Evolutionary conservation across 306 rosid species (phyloP).

Genomic region (Malus sieversii): DNA sequence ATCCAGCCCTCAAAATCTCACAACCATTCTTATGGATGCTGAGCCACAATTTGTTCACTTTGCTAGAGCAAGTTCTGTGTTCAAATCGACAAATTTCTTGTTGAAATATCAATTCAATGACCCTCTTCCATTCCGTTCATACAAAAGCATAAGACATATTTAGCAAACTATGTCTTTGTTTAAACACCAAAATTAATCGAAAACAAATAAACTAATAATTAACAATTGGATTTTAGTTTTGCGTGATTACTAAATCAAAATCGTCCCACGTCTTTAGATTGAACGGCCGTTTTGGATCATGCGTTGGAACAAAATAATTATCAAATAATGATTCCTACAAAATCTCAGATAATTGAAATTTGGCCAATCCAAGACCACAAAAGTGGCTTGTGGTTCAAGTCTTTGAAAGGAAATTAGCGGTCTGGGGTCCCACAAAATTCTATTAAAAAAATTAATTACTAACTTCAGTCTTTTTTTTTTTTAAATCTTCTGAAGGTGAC

Average conservation of each 20-base stretch:
- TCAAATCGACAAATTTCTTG: too few species aligned
- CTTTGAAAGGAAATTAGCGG: background rate
- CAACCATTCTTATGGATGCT: background rate
- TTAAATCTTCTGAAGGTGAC: background rate
- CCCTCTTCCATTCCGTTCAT: too few species aligned
- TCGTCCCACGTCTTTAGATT: background rate
- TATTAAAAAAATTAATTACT: too few species aligned
- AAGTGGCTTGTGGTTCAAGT: background rate
- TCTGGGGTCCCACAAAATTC: background rate
- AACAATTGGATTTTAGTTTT: background rate
- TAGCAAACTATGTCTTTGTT: background rate
- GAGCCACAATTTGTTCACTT: too few species aligned
- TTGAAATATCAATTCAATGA: too few species aligned
- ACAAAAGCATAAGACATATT: background rate
- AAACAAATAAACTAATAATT: background rate
- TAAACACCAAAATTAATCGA: background rate
- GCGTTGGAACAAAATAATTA: background rate
- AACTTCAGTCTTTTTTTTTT: too few species aligned
- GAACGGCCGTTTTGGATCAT: background rate
- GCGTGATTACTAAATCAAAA: slow-evolving; percentile 7
- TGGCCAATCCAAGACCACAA: background rate
- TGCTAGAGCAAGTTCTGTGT: too few species aligned
- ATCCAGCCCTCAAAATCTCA: too few species aligned
- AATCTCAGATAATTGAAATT: background rate
- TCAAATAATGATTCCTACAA: background rate